Evolutionary conservation across 306 rosid species (phyloP).

Genomic region (Notholithocarpus densiflorus): DNA sequence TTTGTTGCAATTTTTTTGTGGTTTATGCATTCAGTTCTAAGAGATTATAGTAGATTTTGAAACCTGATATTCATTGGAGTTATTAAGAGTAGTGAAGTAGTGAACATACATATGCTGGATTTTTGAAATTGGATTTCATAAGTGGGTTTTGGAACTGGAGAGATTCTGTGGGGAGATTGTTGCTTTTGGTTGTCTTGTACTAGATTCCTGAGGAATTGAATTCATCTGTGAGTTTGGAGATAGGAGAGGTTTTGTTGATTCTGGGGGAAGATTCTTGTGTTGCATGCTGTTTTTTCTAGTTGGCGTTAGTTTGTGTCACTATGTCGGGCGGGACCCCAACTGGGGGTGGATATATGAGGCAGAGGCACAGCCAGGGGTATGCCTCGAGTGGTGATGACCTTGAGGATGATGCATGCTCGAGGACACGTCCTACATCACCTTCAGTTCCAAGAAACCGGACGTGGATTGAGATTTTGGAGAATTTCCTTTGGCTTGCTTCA

Average conservation of each 20-base stretch:
- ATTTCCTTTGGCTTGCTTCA: conserved; percentile 86
- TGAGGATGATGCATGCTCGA: conserved; percentile 94
- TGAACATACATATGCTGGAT: conserved; percentile 9
- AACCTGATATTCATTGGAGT: conserved; percentile 26
- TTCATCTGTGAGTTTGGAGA: conserved; percentile 12
- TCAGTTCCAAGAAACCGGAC: conserved; percentile 52
- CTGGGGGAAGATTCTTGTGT: conserved; percentile 16
- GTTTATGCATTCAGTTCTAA: background rate
- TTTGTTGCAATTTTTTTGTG: background rate
- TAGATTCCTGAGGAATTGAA: conserved; percentile 13
- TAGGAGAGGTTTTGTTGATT: conserved; percentile 30
- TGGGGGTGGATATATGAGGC: conserved; percentile 81
- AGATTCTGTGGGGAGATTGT: conserved; percentile 27
- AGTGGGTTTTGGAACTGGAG: conserved; percentile 29
- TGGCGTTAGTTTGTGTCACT: conserved; percentile 21
- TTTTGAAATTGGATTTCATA: conserved; percentile 16
- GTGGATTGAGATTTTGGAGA: conserved; percentile 67
- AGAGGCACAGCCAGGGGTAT: conserved; percentile 96
- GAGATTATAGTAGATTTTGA: conserved; percentile 10
- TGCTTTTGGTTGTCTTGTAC: conserved; percentile 10
- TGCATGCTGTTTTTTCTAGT: conserved; percentile 31
- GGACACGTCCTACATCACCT: conserved; percentile 42
- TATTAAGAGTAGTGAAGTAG: background rate
- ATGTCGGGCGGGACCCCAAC: conserved; percentile 98
- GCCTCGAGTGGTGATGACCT: conserved; percentile 93